Evolutionary conservation across 2,329 filamentous ascomycete species (phyloP).

Genomic region (Colletotrichum plurivorum): DNA sequence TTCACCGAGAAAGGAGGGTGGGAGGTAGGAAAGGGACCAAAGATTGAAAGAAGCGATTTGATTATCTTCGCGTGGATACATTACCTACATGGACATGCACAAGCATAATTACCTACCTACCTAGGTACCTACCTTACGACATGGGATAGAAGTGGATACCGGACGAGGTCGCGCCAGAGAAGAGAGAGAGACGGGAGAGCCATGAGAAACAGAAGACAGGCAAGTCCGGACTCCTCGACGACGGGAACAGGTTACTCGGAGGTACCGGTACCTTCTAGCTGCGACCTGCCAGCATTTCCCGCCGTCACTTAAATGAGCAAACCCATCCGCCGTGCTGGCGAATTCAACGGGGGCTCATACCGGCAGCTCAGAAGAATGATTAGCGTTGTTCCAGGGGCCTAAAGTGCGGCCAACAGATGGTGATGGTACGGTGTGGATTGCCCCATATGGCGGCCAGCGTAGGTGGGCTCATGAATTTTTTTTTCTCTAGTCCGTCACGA

Average conservation of each 20-base stretch:
- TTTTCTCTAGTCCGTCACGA: not conserved
- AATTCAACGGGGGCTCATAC: not conserved
- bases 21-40: slow-evolving; percentile 20
- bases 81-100: slow-evolving; percentile 11
- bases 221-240: not conserved
- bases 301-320: no score
- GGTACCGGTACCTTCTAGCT: slow-evolving; percentile 28
- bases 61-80: slow-evolving; percentile 18
- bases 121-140: not conserved
- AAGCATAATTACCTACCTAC: not conserved
- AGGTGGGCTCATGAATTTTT: slow-evolving; percentile 11
- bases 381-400: slow-evolving; percentile 12
- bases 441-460: no score
- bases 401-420: slow-evolving; percentile 12
- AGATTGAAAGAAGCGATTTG: slow-evolving; percentile 38
- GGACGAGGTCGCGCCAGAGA: slow-evolving; percentile 22
- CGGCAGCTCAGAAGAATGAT: not conserved
- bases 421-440: not conserved
- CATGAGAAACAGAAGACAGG: not conserved
- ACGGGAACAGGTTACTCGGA: slow-evolving; percentile 6
- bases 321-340: no score
- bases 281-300: not conserved
- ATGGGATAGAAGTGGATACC: slow-evolving; percentile 32
- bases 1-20: slow-evolving; percentile 21
- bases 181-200: slow-evolving; percentile 1